Base-by-base conservation (phyloP, 192 early-diverging fungal species). In the Umbelopsis sp. region DNA sequence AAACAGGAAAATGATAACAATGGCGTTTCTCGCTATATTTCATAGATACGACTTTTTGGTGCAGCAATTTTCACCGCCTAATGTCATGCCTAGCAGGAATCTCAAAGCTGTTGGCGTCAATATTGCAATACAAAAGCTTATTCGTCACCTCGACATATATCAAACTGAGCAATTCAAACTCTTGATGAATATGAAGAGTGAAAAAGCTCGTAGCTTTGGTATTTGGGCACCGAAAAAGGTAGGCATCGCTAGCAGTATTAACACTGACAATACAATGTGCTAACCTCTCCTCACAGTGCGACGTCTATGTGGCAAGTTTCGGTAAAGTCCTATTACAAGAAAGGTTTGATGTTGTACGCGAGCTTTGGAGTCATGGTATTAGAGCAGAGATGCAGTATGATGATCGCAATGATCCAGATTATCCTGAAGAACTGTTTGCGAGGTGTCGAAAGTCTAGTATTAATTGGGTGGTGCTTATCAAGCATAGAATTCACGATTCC, bases 221-320 rank as follows among this genome's bases (percentile, higher is more conserved):
- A 69, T 75, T 66, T 90, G 81, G 80, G 81, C 74, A 45, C 83
- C 76, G 26, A 85, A 81, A 76, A 80, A 70, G 76, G 75, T 70
- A 51, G 36, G 43, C 38, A 66, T 72, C 22, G 3, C 31, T 5
- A 32, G 26, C 11, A 11, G 3, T 62, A n/a, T 67, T n/a, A 70
- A 71, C 0, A 44, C 67, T 0, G 67, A 75, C 80, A 10, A 83
- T 77, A 11, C 38, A 41, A 5, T 26, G 0, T 21, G 25, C 66
- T 49, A 45, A 49, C 0, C 8, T 14, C 38, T 25, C 2, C 10
- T 49, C 38, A 81, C 75, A 89, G 38, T 92, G 93, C 77, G 86
- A 91, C 81, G 85, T 94, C 0, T 89, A 88, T 59, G 89, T 97
- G 11, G 92, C 93, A 4, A 94, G 94, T 34, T 94, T 95, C 79